These are phyloP conservation scores for Pseudomassariella vexata DNA, from an alignment of 2,329 filamentous ascomycete species.

Conservation along the genomic window DNA sequence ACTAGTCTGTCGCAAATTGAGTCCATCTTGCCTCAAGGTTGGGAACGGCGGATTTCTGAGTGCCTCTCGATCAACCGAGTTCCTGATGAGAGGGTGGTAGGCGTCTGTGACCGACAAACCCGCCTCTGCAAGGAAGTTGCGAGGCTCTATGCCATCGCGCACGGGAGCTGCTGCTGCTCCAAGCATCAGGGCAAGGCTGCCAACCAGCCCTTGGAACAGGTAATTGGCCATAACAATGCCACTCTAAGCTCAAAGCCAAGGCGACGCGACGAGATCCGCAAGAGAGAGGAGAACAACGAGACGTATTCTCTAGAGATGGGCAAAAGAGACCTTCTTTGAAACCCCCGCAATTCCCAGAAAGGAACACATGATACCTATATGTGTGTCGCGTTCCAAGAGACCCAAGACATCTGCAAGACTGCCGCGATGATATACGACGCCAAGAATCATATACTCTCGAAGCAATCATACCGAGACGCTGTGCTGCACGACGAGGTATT, in stretches of 20 bases:
- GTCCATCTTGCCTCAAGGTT: slow-evolving; percentile 6
- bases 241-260: background rate
- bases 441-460: no score
- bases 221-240: background rate
- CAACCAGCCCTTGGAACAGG: slow-evolving; percentile 6
- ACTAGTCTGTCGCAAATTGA: slow-evolving; percentile 8
- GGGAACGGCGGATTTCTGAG: slow-evolving; percentile 8
- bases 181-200: slow-evolving; percentile 7
- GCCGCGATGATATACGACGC: no score
- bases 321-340: no score
- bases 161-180: slow-evolving; percentile 9
- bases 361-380: no score
- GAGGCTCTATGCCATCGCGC: slow-evolving; percentile 8
- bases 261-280: no score
- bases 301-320: background rate
- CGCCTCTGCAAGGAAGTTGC: slow-evolving; percentile 11
- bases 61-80: slow-evolving; percentile 6
- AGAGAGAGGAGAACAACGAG: background rate
- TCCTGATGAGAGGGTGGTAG: slow-evolving; percentile 12
- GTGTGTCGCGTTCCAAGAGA: no score
- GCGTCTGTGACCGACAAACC: slow-evolving; percentile 15
- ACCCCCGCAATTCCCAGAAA: no score
- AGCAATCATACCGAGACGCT: no score
- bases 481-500: no score
- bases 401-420: no score